These are phyloP conservation scores for Oryza officinalis DNA, from an alignment of 176 grass and related monocot species.

Conservation along the genomic window DNA sequence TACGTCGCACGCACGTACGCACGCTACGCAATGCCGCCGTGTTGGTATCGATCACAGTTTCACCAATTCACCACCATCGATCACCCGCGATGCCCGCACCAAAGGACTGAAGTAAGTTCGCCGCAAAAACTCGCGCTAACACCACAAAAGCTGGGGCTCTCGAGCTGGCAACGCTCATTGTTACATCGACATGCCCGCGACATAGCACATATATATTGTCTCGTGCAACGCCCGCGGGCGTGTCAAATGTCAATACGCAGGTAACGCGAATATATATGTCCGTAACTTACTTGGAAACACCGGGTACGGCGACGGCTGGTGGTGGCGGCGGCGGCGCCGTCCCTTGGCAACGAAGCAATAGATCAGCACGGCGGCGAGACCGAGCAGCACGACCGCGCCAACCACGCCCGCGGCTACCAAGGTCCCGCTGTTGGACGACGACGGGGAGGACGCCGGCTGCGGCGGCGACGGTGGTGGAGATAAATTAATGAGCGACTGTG, in stretches of 20 bases:
- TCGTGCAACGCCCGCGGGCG: neutral
- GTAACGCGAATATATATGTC: too few relatives aligned
- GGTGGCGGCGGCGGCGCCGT: constrained; percentile 14
- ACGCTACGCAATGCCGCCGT: too few relatives aligned
- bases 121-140: too few relatives aligned
- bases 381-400: constrained; percentile 29
- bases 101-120: too few relatives aligned
- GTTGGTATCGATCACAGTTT: too few relatives aligned
- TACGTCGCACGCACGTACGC: too few relatives aligned
- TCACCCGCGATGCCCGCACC: neutral
- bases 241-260: neutral
- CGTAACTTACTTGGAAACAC: constrained; percentile 27
- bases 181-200: neutral
- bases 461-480: constrained; percentile 29
- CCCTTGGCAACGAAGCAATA: constrained; percentile 37
- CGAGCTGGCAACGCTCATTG: too few relatives aligned
- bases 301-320: neutral
- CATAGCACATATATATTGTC: neutral
- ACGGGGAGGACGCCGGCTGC: neutral
- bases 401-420: constrained; percentile 44
- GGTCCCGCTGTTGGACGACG: neutral
- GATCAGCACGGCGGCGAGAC: constrained; percentile 37
- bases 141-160: too few relatives aligned
- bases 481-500: too few relatives aligned
- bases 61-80: neutral